A percentile compares a stretch with the other conserved stretches of the same genome.
phyloP scores from a whole-genome alignment of 2,329 filamentous ascomycete species.

The Magnaporthales sp. region DNA sequence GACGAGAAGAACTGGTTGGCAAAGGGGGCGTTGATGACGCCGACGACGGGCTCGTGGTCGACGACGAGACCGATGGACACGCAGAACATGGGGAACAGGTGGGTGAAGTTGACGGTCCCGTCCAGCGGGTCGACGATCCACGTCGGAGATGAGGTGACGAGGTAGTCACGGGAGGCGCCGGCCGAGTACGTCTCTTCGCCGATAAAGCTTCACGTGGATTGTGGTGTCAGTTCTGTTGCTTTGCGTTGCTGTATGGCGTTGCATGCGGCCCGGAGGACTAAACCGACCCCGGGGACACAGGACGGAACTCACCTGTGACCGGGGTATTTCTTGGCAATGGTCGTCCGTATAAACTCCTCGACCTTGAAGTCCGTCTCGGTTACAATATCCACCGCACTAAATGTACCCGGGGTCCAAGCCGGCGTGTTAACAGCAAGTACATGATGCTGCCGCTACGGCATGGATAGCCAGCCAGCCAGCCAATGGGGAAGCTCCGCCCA shows the following conservation, averaged over 20 bases:
- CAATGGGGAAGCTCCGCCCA: neutral
- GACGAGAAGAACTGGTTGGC: slow-evolving; percentile 62
- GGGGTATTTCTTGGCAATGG: slow-evolving; percentile 53
- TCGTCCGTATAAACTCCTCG: slow-evolving; percentile 57
- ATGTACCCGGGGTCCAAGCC: neutral
- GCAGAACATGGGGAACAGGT: slow-evolving; percentile 75
- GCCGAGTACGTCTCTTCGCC: slow-evolving; percentile 71
- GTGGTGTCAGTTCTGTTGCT: too few species aligned
- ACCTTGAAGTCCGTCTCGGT: slow-evolving; percentile 71
- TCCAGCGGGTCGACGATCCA: slow-evolving; percentile 74
- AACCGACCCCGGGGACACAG: neutral
- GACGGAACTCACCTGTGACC: slow-evolving; percentile 48
- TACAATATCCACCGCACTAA: slow-evolving; percentile 62
- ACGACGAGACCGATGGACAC: slow-evolving; percentile 66
- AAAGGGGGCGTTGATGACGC: slow-evolving; percentile 65
- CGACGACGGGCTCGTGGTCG: slow-evolving; percentile 51
- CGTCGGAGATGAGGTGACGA: slow-evolving; percentile 55
- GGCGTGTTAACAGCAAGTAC: neutral
- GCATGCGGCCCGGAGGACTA: too few species aligned
- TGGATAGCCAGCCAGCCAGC: neutral
- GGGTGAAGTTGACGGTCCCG: slow-evolving; percentile 74
- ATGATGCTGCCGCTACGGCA: neutral
- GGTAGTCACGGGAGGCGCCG: slow-evolving; percentile 57
- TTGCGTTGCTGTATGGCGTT: too few species aligned
- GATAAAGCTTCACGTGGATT: slow-evolving; percentile 56